Evolutionary conservation across 2,329 filamentous ascomycete species (phyloP), one percentile per base, ranked within the genome.

Genomic region (Chaetomium sp.): DNA sequence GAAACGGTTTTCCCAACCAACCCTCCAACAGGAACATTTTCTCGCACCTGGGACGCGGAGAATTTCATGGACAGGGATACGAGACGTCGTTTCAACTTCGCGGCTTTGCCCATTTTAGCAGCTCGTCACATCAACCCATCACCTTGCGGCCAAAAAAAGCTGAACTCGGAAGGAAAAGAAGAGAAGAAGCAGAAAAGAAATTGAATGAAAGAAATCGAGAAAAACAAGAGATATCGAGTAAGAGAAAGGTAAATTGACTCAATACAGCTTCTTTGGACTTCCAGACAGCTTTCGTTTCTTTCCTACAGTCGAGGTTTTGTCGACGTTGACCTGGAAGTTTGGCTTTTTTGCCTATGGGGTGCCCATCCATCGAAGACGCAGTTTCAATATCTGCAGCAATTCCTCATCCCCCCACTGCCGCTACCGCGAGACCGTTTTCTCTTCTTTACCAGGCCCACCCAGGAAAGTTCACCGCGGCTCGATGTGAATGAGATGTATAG

Each of bases 391-490:
- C 45, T 47, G 45, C 45, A 47, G 45, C 19, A 42, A 42, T 19
- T 42, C 38, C 38, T 47, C n/a, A 12, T 47, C 45, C 23, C n/a
- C 38, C 45, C 45, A 23, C 45, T 23, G 3, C 45, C n/a, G 45
- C n/a, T 21, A 5, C 45, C n/a, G n/a, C 7, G n/a, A 47, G 8
- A 10, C 10, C 10, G 45, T 23, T 42, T 42, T 42, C 21, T 53
- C 6, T 27, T 8, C 47, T 45, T 45, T 29, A 49, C 61, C 65
- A 58, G 65, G 55, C 64, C 31, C 35, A 45, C 21, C 5, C 7
- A 53, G 4, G 21, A 60, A 27, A 25, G 50, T 58, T 62, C 64
- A 54, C 25, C 51, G 27, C 67, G 65, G 67, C 61, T 63, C 56
- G 55, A 66, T 51, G 67, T 70, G 57, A 42, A 58, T 12, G 45